Evolutionary conservation across 805 yeast genomes (phyloP), one percentile per base, ranked within the genome.

Genomic region (Ogataea allantospora): DNA sequence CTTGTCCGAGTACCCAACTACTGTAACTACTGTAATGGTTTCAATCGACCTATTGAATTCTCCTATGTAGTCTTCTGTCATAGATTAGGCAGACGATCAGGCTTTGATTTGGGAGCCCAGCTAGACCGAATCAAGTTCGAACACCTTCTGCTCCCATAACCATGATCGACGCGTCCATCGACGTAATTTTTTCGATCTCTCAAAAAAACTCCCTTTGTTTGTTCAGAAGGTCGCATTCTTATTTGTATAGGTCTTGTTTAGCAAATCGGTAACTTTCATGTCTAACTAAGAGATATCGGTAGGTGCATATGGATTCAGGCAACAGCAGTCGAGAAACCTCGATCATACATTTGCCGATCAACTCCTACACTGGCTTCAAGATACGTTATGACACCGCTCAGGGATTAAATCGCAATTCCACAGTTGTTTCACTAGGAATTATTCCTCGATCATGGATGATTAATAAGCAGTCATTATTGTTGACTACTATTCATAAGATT

Each of bases 291-390:
- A 4, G 23, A 10, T 21, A 21, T 21, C 11, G 9, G 8, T n/a
- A 21, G 23, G 7, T 21, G 23, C n/a, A 4, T 9, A 21, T 21
- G 23, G 8, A 4, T 9, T 21, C 23, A 9, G 23, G 23, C 23
- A 3, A 4, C 4, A 21, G 8, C 11, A 9, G n/a, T 9, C 23
- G 11, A 5, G 11, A 21, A 9, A n/a, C 11, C n/a, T 10, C 8
- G 11, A 9, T 21, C 6, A 33, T 48, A 2, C 12, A 22, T 7
- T 61, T 78, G 13, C 85, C 85, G 4, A 57, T 53, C 25, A 44
- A 62, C 19, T 79, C 87, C 2, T 83, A 76, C 59, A 77, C 87
- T 0, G 81, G 83, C 0, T 77, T 70, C 42, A 65, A 84, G 27
- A 60, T 84, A 17, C 58, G 69, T 11, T 80, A 78, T 54, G 68